Evolutionary conservation across 192 early-diverging fungal species (phyloP), one percentile per base, ranked within the genome.

Genomic region (Pilobolus umbonatus): DNA sequence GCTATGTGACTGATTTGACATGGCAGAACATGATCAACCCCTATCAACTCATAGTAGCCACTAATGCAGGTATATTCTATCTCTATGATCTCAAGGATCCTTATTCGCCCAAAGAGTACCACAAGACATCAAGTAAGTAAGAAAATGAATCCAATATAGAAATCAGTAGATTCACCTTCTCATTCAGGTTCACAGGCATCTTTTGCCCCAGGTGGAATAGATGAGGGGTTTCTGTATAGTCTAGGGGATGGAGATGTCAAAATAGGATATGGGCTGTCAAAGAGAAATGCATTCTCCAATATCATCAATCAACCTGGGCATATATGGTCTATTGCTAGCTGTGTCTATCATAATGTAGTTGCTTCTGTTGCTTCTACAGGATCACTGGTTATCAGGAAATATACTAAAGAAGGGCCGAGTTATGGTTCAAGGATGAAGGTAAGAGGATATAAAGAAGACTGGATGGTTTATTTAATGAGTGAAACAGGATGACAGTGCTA

Each of bases 291-390:
- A 5, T 0, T 35, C 22, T 17, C 21, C 4, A 3, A 34, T 14
- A 4, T 10, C 35, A 12, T 35, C 48, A 7, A 38, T 26, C 39
- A 61, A n/a, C 26, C 1, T 24, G 52, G 30, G 1, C 30, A 55
- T 25, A 14, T 63, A 34, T 63, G 61, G 50, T 55, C 40, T 10
- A 47, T 63, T 32, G 52, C 19, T 45, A 40, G 42, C 19, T 28
- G 52, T 21, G 4, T 36, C 1, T 5, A 38, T 5, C 61, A 63
- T 35, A 31, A n/a, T 1, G 10, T 15, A 11, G 38, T 55, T 12
- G 61, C 19, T 10, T 35, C 44, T 0, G 14, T 28, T 25, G 25
- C 34, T 25, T 55, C 53, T 0, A 39, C 31, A 21, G 61, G 52
- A n/a, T 25, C 17, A 48, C 28, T 55, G 12, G 26, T 8, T 35